Base-by-base conservation (phyloP, 169 alveolate genomes). In the Besnoitia besnoiti region DNA sequence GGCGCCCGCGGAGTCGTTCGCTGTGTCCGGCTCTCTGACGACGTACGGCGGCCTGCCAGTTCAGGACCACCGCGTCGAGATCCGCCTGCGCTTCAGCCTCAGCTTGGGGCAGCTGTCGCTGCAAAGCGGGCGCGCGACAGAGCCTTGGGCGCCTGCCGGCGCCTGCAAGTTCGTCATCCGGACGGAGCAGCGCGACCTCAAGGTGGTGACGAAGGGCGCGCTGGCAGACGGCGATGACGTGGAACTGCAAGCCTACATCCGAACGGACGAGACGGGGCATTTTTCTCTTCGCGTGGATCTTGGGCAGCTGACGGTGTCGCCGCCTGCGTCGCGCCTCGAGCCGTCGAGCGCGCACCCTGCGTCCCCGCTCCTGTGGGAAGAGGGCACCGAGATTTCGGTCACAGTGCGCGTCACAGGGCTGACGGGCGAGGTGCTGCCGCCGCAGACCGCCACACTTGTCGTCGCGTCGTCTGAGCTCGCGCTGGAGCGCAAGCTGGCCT, bases 41-140 rank as follows among this genome's bases (percentile, higher is more conserved):
- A 55, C 67, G 30, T 55, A 55, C 67, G 67, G n/a, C n/a, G 67
- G 67, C 30, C 67, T 55, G n/a, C 67, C 67, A n/a, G 67, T 55
- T n/a, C 67, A 55, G 67, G 67, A 16, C 7, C 67, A 55, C 67
- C 67, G 67, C 7, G 67, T 55, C 67, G 67, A 55, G 30, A 19
- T 55, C 24, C 67, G 67, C 67, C 24, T 55, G 33, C 33, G 33
- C 67, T 55, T 55, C 67, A 21, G 24, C 4, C 67, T n/a, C 33
- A 55, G 30, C 3, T 16, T 55, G n/a, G 67, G 67, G 33, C 33
- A 55, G 30, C 12, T 0, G 24, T 19, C 67, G 5, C 67, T 55
- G 30, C 67, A n/a, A 19, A 55, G n/a, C n/a, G n/a, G n/a, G n/a
- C n/a, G n/a, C n/a, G n/a, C n/a, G n/a, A n/a, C n/a, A 55, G 67